phyloP scores from a whole-genome alignment of 2,329 filamentous ascomycete species.

The Botrytis byssoidea region DNA sequence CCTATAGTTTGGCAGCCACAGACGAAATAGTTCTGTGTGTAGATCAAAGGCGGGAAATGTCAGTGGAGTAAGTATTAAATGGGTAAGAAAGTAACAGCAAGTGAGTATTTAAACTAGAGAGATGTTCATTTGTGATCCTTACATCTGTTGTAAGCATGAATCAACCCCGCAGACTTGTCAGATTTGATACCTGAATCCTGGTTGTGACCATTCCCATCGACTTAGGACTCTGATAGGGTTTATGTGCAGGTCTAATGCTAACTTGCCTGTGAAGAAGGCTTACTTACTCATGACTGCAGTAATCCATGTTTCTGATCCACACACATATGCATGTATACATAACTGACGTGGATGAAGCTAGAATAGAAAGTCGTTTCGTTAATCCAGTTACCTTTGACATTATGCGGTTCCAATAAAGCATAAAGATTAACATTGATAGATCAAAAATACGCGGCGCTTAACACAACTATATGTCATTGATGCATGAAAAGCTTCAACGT shows the following conservation, averaged over 20 bases:
- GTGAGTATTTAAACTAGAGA: not conserved
- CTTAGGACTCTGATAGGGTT: not conserved
- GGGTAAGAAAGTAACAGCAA: not conserved
- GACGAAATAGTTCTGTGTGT: not conserved
- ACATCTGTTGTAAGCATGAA: not conserved
- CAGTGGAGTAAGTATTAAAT: not conserved
- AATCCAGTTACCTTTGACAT: not conserved
- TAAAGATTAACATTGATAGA: not conserved
- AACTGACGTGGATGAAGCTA: not conserved
- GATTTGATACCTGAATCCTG: not conserved
- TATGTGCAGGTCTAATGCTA: not conserved
- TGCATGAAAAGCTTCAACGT: not conserved
- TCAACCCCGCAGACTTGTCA: not conserved
- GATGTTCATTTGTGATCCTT: not conserved
- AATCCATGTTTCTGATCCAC: not conserved
- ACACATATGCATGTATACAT: not conserved
- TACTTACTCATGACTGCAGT: not conserved
- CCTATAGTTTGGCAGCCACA: not conserved
- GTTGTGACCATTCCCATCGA: not conserved
- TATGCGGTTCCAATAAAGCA: not conserved
- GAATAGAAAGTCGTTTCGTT: not conserved
- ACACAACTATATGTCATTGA: not conserved
- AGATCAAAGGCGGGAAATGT: not conserved
- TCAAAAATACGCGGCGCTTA: not conserved
- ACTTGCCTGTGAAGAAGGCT: not conserved